phyloP scores from a whole-genome alignment of 257 asterid species.

The Solanum boliviense region DNA sequence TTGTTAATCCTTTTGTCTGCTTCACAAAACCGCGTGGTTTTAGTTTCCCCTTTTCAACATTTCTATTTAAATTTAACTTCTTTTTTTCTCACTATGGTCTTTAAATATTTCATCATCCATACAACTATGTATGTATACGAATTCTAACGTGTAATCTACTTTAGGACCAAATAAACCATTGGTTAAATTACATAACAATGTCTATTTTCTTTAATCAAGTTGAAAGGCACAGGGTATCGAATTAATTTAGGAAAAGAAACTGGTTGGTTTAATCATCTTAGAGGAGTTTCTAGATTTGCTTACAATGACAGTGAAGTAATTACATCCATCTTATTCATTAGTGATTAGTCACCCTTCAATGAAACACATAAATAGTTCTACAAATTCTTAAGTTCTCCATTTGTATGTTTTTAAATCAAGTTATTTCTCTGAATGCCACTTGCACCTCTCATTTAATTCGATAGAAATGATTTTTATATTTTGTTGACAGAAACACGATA shows the following conservation, averaged over 20 bases:
- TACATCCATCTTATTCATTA: neutral
- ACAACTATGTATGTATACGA: neutral
- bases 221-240: neutral
- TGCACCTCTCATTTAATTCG: constrained; percentile 14
- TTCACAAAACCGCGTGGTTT: neutral
- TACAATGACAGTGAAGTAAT: neutral
- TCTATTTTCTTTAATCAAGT: neutral
- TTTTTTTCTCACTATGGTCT: neutral
- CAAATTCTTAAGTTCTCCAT: constrained; percentile 3
- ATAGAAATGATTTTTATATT: neutral
- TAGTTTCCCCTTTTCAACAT: neutral
- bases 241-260: neutral
- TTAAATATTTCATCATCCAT: neutral
- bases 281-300: neutral
- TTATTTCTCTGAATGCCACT: neutral
- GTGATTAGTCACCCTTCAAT: constrained; percentile 1
- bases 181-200: neutral
- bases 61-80: neutral
- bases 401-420: neutral
- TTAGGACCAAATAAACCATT: neutral
- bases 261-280: neutral
- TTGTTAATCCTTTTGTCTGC: neutral
- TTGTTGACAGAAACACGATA: neutral
- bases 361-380: neutral
- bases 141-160: neutral